phyloP scores from a whole-genome alignment of 2,329 filamentous ascomycete genomes.

The Byssothecium circinans region DNA sequence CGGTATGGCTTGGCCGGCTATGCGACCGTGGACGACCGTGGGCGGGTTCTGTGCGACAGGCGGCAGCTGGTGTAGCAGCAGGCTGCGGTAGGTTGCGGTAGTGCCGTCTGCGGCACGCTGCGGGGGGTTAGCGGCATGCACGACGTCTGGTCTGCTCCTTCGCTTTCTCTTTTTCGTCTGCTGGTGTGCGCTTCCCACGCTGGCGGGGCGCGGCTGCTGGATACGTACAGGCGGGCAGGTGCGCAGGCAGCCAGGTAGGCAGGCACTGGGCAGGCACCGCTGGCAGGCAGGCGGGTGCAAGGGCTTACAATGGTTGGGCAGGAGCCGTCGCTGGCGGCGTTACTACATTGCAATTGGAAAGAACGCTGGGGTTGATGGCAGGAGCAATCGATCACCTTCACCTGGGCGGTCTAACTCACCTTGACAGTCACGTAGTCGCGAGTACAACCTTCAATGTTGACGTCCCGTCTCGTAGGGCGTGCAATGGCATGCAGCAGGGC shows the following conservation, averaged over 20 bases:
- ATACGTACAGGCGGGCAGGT: conserved; percentile 18
- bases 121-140: conserved; percentile 40
- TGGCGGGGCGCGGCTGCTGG: conserved; percentile 3
- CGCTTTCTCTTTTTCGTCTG: no score
- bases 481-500: neutral
- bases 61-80: no score
- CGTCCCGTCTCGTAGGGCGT: neutral
- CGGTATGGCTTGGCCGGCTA: conserved; percentile 36
- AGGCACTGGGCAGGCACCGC: neutral
- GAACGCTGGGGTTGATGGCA: neutral
- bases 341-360: neutral
- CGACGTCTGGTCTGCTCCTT: neutral
- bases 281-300: neutral
- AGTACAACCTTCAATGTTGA: neutral
- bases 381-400: neutral
- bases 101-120: conserved; percentile 5
- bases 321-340: neutral
- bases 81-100: no score
- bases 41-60: conserved; percentile 30
- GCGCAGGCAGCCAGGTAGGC: conserved; percentile 4
- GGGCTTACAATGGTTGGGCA: neutral
- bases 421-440: no score
- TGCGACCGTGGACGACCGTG: conserved; percentile 33
- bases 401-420: no score
- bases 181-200: neutral